phyloP scores from a whole-genome alignment of 1,284 basidiomycete species.

The Cutaneotrichosporon cutaneum region DNA sequence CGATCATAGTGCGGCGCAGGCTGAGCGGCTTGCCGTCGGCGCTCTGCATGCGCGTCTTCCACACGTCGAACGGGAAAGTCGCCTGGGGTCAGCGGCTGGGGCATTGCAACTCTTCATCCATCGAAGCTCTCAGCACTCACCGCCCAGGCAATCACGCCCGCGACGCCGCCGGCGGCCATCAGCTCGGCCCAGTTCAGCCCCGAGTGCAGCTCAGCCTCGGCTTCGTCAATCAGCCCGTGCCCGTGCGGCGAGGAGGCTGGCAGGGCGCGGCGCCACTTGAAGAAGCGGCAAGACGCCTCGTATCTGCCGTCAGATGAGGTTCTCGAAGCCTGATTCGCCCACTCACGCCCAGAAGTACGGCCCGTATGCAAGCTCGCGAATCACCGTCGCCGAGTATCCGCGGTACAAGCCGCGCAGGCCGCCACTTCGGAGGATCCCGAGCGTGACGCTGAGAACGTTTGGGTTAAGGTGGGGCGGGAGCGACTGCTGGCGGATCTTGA shows the following conservation, averaged over 20 bases:
- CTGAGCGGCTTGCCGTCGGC: slow-evolving; percentile 52
- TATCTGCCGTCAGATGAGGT: slow-evolving; percentile 54
- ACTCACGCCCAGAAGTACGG: slow-evolving; percentile 75
- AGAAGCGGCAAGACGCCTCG: slow-evolving; percentile 68
- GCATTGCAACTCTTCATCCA: background rate
- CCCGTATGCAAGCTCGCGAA: slow-evolving; percentile 75
- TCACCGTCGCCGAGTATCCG: slow-evolving; percentile 66
- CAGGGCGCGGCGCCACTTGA: slow-evolving; percentile 45
- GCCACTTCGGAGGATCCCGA: slow-evolving; percentile 59
- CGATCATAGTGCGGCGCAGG: slow-evolving; percentile 35
- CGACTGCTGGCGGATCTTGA: slow-evolving; percentile 78
- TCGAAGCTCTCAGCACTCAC: slow-evolving; percentile 31
- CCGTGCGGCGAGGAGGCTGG: slow-evolving; percentile 19
- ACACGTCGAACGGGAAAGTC: slow-evolving; percentile 79
- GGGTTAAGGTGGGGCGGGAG: slow-evolving; percentile 50
- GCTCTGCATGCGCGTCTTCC: slow-evolving; percentile 79
- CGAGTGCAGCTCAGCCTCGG: slow-evolving; percentile 55
- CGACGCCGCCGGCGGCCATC: slow-evolving; percentile 72
- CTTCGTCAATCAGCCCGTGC: slow-evolving; percentile 55
- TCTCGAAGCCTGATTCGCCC: background rate
- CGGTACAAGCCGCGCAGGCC: slow-evolving; percentile 73
- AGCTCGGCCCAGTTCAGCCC: slow-evolving; percentile 62
- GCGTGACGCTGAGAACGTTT: slow-evolving; percentile 59
- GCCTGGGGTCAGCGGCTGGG: slow-evolving; percentile 40
- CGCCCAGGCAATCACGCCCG: slow-evolving; percentile 59